Evolutionary conservation across 1,139 yeast species (phyloP), one percentile per base, ranked within the genome.

Genomic region (Sugiyamaella japonica): DNA sequence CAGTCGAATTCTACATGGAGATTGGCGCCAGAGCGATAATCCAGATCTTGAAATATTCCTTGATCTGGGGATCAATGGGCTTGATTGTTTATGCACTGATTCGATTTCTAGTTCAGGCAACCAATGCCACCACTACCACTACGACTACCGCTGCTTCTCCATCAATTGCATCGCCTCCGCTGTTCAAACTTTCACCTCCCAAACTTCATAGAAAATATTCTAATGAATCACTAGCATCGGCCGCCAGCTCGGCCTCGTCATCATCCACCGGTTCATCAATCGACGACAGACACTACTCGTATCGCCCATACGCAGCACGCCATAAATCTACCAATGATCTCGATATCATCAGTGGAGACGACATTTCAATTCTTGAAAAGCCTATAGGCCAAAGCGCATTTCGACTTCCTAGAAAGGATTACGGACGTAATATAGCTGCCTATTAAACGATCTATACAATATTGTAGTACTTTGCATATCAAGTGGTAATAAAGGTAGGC

Each of bases 11-110:
- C 40, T 64, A 64, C 50, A 58, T 64, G 50, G 67, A 64, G 40
- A 59, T 63, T 15, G 61, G 67, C 39, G 67, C 66, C 42, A 51
- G 53, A 20, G 58, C 60, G 41, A 56, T 62, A 13, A 56, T 64
- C 1, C 53, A 55, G 1, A 50, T 55, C 1, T 50, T 63, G 9
- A 51, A 65, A 45, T 60, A 61, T 47, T 44, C 59, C 7, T 57
- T 63, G 15, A 61, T 63, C 38, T 62, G 66, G 65, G 64, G 63
- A 7, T 61, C 66, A 12, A 59, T 64, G 20, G 59, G 57, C 7
- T 56, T 59, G 28, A 59, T 62, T 23, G 59, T 64, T 16, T 61
- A 58, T 57, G 60, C 56, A 6, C 40, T 61, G 13, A 51, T 63
- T 43, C 52, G 60, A 15, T 36, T 62, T 8, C 48, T 63, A 34